phyloP scores from a whole-genome alignment of 257 asterid species.

The Gentiana macrophylla region DNA sequence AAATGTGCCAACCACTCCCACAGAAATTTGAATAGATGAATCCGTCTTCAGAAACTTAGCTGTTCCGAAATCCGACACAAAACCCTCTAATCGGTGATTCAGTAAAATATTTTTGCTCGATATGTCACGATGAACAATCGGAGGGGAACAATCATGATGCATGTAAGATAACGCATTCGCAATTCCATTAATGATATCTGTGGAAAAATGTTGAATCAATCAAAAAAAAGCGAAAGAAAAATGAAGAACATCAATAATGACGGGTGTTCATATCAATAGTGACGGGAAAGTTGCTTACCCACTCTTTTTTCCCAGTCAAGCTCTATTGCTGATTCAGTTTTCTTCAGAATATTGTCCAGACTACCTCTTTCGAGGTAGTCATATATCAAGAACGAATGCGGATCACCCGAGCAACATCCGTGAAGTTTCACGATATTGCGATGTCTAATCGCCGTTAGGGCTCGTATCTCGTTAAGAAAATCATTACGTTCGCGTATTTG shows the following conservation, averaged over 20 bases:
- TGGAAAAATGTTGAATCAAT: slow-evolving; percentile 8
- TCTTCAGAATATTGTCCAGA: not conserved
- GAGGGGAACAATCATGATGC: no score
- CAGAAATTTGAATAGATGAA: slow-evolving; percentile 16
- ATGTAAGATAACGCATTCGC: no score
- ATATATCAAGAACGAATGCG: slow-evolving; percentile 4
- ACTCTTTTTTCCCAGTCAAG: slow-evolving; percentile 14
- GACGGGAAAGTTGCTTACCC: not conserved
- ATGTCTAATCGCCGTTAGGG: slow-evolving; percentile 21
- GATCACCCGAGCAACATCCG: slow-evolving; percentile 4
- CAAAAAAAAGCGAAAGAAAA: slow-evolving; percentile 27
- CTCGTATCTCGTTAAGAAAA: slow-evolving; percentile 18
- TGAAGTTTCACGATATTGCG: slow-evolving; percentile 9
- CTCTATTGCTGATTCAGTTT: slow-evolving; percentile 13
- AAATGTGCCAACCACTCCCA: slow-evolving; percentile 23
- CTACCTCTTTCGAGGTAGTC: slow-evolving; percentile 6
- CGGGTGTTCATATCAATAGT: slow-evolving; percentile 13
- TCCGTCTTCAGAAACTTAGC: slow-evolving; percentile 19
- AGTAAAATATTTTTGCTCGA: no score
- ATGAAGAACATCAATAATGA: slow-evolving; percentile 27
- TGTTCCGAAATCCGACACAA: slow-evolving; percentile 31
- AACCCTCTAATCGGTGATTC: slow-evolving; percentile 6
- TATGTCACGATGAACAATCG: no score
- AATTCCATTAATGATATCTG: no score
- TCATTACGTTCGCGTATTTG: slow-evolving; percentile 1